Evolutionary conservation across 2,329 filamentous ascomycete species (phyloP).

Genomic region (Clonostachys solani): DNA sequence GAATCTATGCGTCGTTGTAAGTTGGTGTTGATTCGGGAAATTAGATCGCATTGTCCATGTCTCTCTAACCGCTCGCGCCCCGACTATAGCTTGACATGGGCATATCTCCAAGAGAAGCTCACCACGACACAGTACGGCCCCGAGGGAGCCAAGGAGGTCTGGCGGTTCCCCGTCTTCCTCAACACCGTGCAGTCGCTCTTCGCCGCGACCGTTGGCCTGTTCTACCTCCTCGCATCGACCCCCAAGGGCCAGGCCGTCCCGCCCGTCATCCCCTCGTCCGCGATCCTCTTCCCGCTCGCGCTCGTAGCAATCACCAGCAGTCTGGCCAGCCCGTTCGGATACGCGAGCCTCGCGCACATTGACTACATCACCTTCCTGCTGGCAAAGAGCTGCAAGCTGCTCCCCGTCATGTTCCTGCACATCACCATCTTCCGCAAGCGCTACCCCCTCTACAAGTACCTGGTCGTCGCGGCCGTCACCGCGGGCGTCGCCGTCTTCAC

Average conservation of each 20-base stretch:
- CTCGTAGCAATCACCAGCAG: constrained; percentile 85
- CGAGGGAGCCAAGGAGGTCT: constrained; percentile 62
- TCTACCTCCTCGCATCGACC: constrained; percentile 72
- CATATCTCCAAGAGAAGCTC: constrained; percentile 92
- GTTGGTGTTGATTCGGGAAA: constrained; percentile 14
- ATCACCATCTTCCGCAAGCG: constrained; percentile 83
- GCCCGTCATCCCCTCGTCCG: constrained; percentile 71
- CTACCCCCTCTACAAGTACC: constrained; percentile 95
- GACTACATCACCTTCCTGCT: constrained; percentile 98
- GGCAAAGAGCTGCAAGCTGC: constrained; percentile 95
- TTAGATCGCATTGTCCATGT: neutral
- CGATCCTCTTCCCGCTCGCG: constrained; percentile 73
- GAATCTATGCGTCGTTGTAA: constrained; percentile 97
- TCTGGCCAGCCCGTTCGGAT: constrained; percentile 92
- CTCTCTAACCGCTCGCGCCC: constrained; percentile 2
- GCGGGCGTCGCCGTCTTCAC: constrained; percentile 93
- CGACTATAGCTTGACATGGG: constrained; percentile 81
- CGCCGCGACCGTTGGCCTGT: constrained; percentile 74
- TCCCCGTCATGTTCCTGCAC: constrained; percentile 98
- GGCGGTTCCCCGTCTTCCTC: constrained; percentile 90
- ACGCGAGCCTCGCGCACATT: constrained; percentile 86
- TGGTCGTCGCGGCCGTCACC: constrained; percentile 87
- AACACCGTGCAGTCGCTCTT: constrained; percentile 94
- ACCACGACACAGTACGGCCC: constrained; percentile 86
- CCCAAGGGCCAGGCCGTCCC: constrained; percentile 34